Percentiles rank a stretch among this genome's conserved stretches.
Evolutionary conservation across 306 rosid species (phyloP).

Genomic region (Hippophae tibetana): DNA sequence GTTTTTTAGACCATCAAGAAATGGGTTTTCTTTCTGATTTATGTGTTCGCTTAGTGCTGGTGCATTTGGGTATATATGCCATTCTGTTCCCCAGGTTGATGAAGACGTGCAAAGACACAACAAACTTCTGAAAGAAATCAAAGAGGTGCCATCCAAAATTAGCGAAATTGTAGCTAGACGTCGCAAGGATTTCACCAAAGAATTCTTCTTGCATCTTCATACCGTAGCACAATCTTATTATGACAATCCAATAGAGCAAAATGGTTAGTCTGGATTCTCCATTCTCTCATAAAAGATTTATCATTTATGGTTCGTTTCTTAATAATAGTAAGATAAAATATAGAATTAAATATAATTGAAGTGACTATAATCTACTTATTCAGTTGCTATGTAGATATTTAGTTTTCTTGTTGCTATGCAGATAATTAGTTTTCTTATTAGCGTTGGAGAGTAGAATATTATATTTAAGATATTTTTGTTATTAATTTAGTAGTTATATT

Average conservation of each 20-base stretch:
- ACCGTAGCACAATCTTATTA: constrained; percentile 57
- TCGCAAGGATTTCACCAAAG: constrained; percentile 86
- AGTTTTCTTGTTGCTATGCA: no score
- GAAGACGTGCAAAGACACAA: constrained; percentile 86
- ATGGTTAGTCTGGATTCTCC: constrained; percentile 36
- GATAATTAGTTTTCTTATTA: no score
- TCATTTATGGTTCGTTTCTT: not conserved
- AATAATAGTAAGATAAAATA: no score
- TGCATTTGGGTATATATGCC: constrained; percentile 2
- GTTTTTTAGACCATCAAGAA: not conserved
- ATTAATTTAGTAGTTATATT: no score
- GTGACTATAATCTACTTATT: no score
- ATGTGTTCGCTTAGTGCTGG: not conserved
- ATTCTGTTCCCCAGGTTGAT: constrained; percentile 48
- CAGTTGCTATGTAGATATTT: no score
- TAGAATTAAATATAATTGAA: no score
- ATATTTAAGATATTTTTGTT: no score
- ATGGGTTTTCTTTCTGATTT: constrained; percentile 1
- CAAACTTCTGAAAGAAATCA: constrained; percentile 52
- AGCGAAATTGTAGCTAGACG: constrained; percentile 63
- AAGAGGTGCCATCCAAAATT: constrained; percentile 34
- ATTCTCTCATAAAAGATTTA: not conserved
- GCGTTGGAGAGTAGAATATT: no score
- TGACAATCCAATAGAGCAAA: constrained; percentile 48
- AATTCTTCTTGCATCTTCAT: constrained; percentile 76